Conservation (phyloP, 1,139 yeast species). For the Pichia sp. region DNA sequence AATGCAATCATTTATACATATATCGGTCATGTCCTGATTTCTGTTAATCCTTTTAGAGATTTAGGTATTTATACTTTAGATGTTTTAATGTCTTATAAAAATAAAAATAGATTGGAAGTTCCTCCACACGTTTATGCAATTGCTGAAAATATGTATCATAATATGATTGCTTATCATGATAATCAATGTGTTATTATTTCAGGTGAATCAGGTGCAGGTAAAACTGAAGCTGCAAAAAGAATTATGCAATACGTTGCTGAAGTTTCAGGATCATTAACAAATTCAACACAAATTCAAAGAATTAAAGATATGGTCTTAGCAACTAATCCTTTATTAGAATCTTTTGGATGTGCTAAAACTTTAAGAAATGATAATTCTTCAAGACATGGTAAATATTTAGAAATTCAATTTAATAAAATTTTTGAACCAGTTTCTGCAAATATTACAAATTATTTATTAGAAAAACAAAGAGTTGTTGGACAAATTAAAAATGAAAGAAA, state of each 20-base stretch:
- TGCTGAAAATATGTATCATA: constrained; percentile 95
- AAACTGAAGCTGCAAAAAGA: constrained; percentile 97
- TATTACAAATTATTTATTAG: constrained; percentile 89
- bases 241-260: constrained; percentile 98
- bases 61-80: constrained; percentile 88
- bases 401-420: constrained; percentile 74
- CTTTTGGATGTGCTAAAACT: constrained; percentile 98
- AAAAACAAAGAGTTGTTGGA: constrained; percentile 91
- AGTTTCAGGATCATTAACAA: constrained; percentile 54
- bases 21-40: constrained; percentile 83
- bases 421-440: constrained; percentile 94
- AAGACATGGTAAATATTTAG: constrained; percentile 94
- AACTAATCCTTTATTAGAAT: constrained; percentile 91
- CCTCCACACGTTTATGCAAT: constrained; percentile 99
- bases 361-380: constrained; percentile 93
- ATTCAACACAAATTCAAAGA: constrained; percentile 60
- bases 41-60: constrained; percentile 95
- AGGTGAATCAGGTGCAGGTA: constrained; percentile 99
- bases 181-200: constrained; percentile 97
- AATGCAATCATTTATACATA: constrained; percentile 87
- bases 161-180: constrained; percentile 89
- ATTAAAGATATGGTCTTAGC: constrained; percentile 98
- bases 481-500: constrained; percentile 91
- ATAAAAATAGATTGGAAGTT: constrained; percentile 89
- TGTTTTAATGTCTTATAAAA: constrained; percentile 70